Conservation (phyloP, 352 stramenopile genomes). For the Phytophthora chlamydospora region DNA sequence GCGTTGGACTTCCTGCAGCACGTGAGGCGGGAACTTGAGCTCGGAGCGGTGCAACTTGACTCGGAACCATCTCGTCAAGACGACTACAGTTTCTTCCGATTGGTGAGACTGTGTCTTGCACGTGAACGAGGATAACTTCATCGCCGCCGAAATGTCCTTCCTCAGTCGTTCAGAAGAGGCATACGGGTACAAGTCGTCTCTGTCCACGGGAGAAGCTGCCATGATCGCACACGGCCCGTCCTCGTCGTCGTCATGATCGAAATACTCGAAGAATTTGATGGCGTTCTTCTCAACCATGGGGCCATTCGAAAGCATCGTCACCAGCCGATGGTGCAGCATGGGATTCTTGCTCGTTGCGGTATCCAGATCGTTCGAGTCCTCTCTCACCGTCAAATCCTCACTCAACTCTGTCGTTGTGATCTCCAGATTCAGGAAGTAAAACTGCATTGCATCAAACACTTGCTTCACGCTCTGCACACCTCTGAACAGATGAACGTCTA, state of each 20-base stretch:
- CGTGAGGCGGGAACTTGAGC: constrained; percentile 19
- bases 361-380: constrained; percentile 43
- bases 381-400: constrained; percentile 43
- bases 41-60: constrained; percentile 28
- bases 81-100: constrained; percentile 16
- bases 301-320: constrained; percentile 29
- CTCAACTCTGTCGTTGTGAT: constrained; percentile 44
- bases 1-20: constrained; percentile 25
- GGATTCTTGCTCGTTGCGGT: constrained; percentile 8
- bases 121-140: constrained; percentile 33
- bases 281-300: constrained; percentile 44
- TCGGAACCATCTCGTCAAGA: constrained; percentile 31
- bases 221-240: constrained; percentile 29
- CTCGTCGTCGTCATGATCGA: constrained; percentile 9
- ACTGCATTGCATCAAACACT: constrained; percentile 49
- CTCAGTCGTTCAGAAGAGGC: constrained; percentile 27
- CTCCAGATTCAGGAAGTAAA: constrained; percentile 55
- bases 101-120: constrained; percentile 19
- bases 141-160: constrained; percentile 30
- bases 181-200: constrained; percentile 42
- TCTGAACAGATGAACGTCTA: constrained; percentile 56
- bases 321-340: constrained; percentile 40
- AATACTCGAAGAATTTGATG: constrained; percentile 38
- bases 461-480: constrained; percentile 36
- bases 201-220: constrained; percentile 31